Conservation (phyloP, 2,329 filamentous ascomycete species). For the Leptosphaerulina australis region DNA sequence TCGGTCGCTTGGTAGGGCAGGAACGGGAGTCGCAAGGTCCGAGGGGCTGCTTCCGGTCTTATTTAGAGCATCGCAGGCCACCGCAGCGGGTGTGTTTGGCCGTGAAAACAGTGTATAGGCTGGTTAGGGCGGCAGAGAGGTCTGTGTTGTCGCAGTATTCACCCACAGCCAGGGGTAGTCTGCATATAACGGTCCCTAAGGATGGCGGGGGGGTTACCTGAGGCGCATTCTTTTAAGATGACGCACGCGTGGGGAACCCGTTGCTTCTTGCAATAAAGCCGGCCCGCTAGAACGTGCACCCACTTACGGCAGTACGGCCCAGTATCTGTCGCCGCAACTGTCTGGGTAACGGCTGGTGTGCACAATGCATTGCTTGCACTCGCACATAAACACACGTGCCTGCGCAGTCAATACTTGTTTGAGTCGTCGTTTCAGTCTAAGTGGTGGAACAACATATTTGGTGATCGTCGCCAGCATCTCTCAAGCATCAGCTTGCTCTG, state of each 20-base stretch:
- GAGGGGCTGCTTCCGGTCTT: slow-evolving; percentile 19
- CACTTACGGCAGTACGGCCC: not conserved
- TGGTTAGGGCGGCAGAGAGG: slow-evolving; percentile 5
- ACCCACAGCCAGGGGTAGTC: slow-evolving; percentile 31
- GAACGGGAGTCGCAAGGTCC: slow-evolving; percentile 17
- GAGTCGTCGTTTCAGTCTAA: not conserved
- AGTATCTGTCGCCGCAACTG: not conserved
- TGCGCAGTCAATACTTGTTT: not conserved
- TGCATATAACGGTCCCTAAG: slow-evolving; percentile 13
- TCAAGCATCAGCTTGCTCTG: not conserved
- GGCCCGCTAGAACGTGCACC: slow-evolving; percentile 1
- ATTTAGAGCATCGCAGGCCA: slow-evolving; percentile 22
- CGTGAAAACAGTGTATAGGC: not conserved
- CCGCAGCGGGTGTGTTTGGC: slow-evolving; percentile 15
- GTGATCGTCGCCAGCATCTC: slow-evolving; percentile 7
- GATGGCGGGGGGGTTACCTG: slow-evolving; percentile 37
- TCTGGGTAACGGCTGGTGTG: not conserved
- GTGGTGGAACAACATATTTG: not conserved
- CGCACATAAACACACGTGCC: slow-evolving; percentile 1
- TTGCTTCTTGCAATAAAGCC: slow-evolving; percentile 16
- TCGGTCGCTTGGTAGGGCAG: slow-evolving; percentile 20
- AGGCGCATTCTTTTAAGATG: slow-evolving; percentile 21
- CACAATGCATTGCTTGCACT: not conserved
- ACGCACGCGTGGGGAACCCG: slow-evolving; percentile 19
- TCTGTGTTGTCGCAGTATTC: slow-evolving; percentile 22